These are phyloP conservation scores for Phytophthora sp. DNA, from an alignment of 352 stramenopile genomes.

Conservation along the genomic window DNA sequence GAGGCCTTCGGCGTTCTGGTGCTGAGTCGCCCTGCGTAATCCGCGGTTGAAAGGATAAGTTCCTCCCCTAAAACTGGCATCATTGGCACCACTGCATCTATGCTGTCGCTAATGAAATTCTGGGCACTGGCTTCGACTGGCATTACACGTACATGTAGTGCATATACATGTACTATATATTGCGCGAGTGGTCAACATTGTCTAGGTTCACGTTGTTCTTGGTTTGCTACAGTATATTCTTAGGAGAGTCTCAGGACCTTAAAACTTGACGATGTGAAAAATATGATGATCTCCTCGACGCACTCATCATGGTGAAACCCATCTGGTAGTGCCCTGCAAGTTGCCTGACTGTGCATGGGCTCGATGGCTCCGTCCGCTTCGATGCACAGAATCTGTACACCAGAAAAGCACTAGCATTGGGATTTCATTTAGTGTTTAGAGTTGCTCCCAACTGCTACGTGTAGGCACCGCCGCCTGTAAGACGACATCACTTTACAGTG, in stretches of 20 bases:
- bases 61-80: background rate
- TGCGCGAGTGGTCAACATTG: no score
- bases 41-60: background rate
- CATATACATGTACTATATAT: no score
- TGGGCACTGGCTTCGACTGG: no score
- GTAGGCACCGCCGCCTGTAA: no score
- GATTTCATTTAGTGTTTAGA: background rate
- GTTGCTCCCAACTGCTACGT: background rate
- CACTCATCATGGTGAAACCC: constrained; percentile 20
- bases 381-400: background rate
- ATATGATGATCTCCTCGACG: constrained; percentile 2
- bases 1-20: background rate
- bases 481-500: constrained; percentile 37
- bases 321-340: background rate
- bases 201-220: background rate
- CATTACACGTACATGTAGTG: no score
- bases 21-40: background rate
- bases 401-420: background rate
- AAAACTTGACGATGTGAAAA: constrained; percentile 10
- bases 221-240: background rate
- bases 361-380: constrained; percentile 7
- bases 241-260: background rate
- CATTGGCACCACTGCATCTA: background rate
- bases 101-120: constrained; percentile 19
- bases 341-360: constrained; percentile 9